These are phyloP conservation scores for Solanum hybrid DNA, from an alignment of 305 asterid species.

Conservation along the genomic window DNA sequence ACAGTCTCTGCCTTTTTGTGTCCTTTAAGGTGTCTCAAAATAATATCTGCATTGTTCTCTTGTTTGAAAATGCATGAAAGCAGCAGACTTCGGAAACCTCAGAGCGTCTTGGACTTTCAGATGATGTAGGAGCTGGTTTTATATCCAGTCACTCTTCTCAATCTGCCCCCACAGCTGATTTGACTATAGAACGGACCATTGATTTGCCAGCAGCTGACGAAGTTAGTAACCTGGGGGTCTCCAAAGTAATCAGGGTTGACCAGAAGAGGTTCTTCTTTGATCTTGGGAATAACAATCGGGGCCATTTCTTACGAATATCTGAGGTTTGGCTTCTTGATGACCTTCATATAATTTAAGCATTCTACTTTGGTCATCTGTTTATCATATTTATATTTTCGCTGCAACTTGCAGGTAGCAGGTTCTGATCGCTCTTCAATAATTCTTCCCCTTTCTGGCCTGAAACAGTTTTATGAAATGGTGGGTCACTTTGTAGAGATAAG, in stretches of 20 bases:
- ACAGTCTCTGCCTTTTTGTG: not conserved
- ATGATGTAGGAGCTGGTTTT: conserved; percentile 96
- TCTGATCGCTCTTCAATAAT: conserved; percentile 96
- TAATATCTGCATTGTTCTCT: conserved; percentile 11
- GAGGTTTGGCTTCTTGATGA: conserved; percentile 39
- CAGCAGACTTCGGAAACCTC: conserved; percentile 64
- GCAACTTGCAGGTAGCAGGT: conserved; percentile 68
- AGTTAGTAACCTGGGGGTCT: conserved; percentile 47
- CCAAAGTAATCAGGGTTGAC: conserved; percentile 89
- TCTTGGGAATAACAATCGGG: conserved; percentile 92
- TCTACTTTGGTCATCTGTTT: not conserved
- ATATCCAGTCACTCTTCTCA: conserved; percentile 85
- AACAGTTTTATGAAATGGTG: conserved; percentile 86
- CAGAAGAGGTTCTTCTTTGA: conserved; percentile 93
- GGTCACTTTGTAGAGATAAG: conserved; percentile 93
- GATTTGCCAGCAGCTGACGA: conserved; percentile 72
- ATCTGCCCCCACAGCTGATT: conserved; percentile 48
- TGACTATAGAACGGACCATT: conserved; percentile 51
- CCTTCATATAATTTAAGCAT: not conserved
- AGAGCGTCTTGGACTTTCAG: conserved; percentile 74
- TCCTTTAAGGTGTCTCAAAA: conserved; percentile 8
- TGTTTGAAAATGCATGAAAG: conserved; percentile 17
- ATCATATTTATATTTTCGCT: not conserved
- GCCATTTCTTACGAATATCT: conserved; percentile 85
- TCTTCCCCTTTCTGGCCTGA: conserved; percentile 88